Conservation (phyloP, 805 yeast species). For the Candida suzukii region DNA sequence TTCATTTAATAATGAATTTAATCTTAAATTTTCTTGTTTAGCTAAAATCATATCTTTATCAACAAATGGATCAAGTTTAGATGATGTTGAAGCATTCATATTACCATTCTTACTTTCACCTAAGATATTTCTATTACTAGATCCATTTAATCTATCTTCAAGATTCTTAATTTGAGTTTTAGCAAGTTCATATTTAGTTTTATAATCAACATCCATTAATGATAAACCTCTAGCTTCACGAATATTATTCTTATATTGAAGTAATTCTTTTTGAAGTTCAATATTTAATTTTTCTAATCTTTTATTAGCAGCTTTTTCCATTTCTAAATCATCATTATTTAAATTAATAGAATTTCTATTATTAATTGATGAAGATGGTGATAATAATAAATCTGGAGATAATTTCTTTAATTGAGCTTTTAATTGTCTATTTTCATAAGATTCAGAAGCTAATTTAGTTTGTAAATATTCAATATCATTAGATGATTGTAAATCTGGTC, state of each 20-base stretch:
- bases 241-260: constrained; percentile 20
- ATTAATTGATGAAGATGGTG: neutral
- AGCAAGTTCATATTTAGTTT: constrained; percentile 39
- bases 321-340: constrained; percentile 3
- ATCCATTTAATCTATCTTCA: constrained; percentile 26
- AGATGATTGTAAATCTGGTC: constrained; percentile 10
- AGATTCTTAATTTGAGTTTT: constrained; percentile 35
- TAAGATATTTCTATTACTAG: constrained; percentile 17
- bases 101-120: no score
- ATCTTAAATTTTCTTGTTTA: constrained; percentile 27
- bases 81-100: no score
- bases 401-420: constrained; percentile 35
- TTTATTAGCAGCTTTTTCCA: constrained; percentile 23
- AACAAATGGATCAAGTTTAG: constrained; percentile 8
- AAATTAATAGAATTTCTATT: neutral
- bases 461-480: constrained; percentile 50
- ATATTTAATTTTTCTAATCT: constrained; percentile 25
- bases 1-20: constrained; percentile 28
- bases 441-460: constrained; percentile 55
- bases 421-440: constrained; percentile 47
- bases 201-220: constrained; percentile 30
- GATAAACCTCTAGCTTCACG: constrained; percentile 28
- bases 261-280: constrained; percentile 27
- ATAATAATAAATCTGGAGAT: constrained; percentile 6
- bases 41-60: constrained; percentile 18